A percentile compares a stretch with the other conserved stretches of the same genome.
phyloP scores from a whole-genome alignment of 2,329 filamentous ascomycete genomes.

The Xylariaceae sp. region DNA sequence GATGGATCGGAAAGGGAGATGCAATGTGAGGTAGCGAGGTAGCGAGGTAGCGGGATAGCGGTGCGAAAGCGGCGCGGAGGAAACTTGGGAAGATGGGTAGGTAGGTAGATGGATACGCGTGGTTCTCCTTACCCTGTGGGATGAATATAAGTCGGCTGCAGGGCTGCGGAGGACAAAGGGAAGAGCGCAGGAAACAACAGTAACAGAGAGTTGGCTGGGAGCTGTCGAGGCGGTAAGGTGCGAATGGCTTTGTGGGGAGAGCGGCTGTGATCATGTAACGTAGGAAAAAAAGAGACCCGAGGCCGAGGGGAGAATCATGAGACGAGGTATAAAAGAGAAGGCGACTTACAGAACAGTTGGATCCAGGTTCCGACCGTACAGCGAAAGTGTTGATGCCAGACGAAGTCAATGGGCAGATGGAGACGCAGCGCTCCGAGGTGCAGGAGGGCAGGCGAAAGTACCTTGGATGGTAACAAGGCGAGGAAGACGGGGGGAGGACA shows the following conservation, averaged over 20 bases:
- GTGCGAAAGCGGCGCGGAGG: conserved; percentile 20
- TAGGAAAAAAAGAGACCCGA: conserved; percentile 2
- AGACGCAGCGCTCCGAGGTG: conserved; percentile 11
- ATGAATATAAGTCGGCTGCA: not conserved
- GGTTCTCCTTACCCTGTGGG: conserved; percentile 6
- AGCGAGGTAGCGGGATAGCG: conserved; percentile 5
- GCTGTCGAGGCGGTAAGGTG: not conserved
- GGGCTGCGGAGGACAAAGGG: conserved; percentile 10
- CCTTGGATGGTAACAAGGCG: not conserved
- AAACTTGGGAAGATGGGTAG: conserved; percentile 9
- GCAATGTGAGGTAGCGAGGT: conserved; percentile 6
- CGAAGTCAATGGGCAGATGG: conserved; percentile 10
- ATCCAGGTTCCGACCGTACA: conserved; percentile 14
- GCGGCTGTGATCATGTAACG: conserved; percentile 5
- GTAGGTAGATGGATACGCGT: conserved; percentile 1
- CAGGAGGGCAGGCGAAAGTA: conserved; percentile 10
- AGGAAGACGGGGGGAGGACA: not conserved
- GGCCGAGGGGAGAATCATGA: conserved; percentile 2
- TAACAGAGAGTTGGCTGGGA: not conserved
- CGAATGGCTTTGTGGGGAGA: not conserved
- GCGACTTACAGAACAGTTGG: conserved; percentile 5
- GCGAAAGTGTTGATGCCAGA: conserved; percentile 11
- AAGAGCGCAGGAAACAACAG: not conserved
- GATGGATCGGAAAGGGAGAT: conserved; percentile 22
- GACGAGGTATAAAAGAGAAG: not conserved